A percentile compares a stretch with the other conserved stretches of the same genome.
Conservation (phyloP, 2,329 filamentous ascomycete genomes). For the Zalaria obscura region DNA sequence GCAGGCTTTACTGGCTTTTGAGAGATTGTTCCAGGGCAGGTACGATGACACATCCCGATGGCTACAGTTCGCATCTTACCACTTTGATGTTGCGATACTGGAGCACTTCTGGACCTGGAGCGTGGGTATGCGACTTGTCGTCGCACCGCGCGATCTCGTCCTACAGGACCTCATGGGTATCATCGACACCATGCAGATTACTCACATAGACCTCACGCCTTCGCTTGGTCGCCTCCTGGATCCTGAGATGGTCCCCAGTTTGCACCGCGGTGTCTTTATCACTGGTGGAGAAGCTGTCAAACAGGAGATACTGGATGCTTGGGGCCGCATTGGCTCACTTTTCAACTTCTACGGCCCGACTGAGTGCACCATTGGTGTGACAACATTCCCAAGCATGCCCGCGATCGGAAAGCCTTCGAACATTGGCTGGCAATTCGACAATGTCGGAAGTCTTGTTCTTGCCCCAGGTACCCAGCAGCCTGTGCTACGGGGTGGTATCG, state of each 20-base stretch:
- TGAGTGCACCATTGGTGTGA: conserved; percentile 84
- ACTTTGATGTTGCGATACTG: conserved; percentile 86
- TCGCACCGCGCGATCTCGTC: conserved; percentile 69
- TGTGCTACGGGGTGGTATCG: conserved; percentile 64
- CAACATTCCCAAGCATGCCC: conserved; percentile 74
- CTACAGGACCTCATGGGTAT: conserved; percentile 67
- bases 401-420: conserved; percentile 69
- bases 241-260: conserved; percentile 64
- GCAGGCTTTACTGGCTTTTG: conserved; percentile 80
- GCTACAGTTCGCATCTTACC: conserved; percentile 87
- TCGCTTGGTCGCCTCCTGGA: conserved; percentile 67
- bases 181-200: conserved; percentile 60
- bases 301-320: conserved; percentile 75
- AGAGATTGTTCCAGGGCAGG: conserved; percentile 58
- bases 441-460: conserved; percentile 74
- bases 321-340: conserved; percentile 68
- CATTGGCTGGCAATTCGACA: conserved; percentile 75
- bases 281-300: conserved; percentile 81
- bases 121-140: conserved; percentile 71
- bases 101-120: conserved; percentile 97
- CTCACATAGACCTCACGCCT: conserved; percentile 83
- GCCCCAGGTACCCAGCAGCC: conserved; percentile 53
- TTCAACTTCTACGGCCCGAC: conserved; percentile 89
- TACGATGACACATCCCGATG: conserved; percentile 65
- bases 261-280: conserved; percentile 79